Percentiles rank a stretch among this genome's conserved stretches.
Evolutionary conservation across 495 filamentous ascomycete genomes (phyloP).

Genomic region (Penicillium malachiteum): DNA sequence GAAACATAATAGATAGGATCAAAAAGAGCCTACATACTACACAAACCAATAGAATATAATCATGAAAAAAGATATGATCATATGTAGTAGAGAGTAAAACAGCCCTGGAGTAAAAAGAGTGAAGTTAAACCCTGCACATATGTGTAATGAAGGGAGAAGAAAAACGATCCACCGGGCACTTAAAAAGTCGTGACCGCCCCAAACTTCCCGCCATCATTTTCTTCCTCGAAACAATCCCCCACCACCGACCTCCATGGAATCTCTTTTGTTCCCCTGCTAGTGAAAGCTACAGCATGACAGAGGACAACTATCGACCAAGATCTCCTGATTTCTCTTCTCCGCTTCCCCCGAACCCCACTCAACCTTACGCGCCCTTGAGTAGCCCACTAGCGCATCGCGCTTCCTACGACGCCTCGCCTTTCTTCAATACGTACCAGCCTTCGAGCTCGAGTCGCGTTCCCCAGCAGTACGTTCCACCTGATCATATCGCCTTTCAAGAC

Average conservation of each 20-base stretch:
- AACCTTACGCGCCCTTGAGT: conserved; percentile 32
- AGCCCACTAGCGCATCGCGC: conserved; percentile 38
- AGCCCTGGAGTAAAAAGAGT: conserved; percentile 22
- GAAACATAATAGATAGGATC: too few relatives aligned
- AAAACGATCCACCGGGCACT: conserved; percentile 20
- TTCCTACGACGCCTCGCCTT: conserved; percentile 44
- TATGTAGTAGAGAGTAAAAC: not conserved
- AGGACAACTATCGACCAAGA: conserved; percentile 31
- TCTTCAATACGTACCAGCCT: conserved; percentile 38
- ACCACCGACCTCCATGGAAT: not conserved
- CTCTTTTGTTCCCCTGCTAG: not conserved
- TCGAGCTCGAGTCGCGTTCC: conserved; percentile 26
- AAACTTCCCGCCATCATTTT: conserved; percentile 5
- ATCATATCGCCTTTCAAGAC: conserved; percentile 21
- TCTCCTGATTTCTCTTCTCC: conserved; percentile 29
- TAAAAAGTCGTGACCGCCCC: conserved; percentile 31
- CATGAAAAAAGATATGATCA: conserved; percentile 13
- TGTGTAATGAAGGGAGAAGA: conserved; percentile 28
- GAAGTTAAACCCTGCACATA: conserved; percentile 6
- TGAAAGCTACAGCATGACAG: conserved; percentile 24
- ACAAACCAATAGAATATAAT: too few relatives aligned
- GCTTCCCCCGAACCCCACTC: conserved; percentile 15
- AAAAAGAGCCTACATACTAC: too few relatives aligned
- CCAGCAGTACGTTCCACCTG: conserved; percentile 40
- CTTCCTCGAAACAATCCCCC: not conserved